Conservation (phyloP, 129 eudicot genomes). For the Saposhnikovia divaricata region DNA sequence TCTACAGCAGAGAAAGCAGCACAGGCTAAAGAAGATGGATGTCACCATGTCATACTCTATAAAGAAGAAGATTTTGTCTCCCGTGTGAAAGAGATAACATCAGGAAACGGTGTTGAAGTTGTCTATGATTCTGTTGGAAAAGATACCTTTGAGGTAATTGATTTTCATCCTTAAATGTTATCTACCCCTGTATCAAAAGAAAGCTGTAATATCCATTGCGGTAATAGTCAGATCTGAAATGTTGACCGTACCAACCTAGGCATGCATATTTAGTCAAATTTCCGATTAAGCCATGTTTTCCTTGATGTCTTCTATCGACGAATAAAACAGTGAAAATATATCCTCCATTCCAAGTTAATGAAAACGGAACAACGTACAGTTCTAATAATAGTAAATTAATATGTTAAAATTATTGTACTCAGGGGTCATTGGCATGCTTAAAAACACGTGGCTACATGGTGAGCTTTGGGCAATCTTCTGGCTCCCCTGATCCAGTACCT, state of each 20-base stretch:
- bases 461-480: conserved; percentile 54
- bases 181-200: not conserved
- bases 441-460: conserved; percentile 60
- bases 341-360: not conserved
- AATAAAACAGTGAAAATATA: not conserved
- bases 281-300: not conserved
- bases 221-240: not conserved
- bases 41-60: conserved; percentile 48
- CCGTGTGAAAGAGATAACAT: conserved; percentile 51
- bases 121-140: conserved; percentile 70
- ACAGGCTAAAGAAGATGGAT: conserved; percentile 65
- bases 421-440: conserved; percentile 65
- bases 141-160: conserved; percentile 54
- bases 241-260: not conserved
- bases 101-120: conserved; percentile 52
- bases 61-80: conserved; percentile 49
- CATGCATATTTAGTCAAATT: not conserved
- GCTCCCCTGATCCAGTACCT: conserved; percentile 49
- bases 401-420: not conserved
- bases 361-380: no score
- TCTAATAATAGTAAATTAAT: no score
- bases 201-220: not conserved
- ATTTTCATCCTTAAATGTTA: not conserved
- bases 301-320: not conserved
- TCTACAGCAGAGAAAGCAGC: conserved; percentile 56